Base-by-base conservation (phyloP, 2,329 filamentous ascomycete genomes). In the Nemania serpens region DNA sequence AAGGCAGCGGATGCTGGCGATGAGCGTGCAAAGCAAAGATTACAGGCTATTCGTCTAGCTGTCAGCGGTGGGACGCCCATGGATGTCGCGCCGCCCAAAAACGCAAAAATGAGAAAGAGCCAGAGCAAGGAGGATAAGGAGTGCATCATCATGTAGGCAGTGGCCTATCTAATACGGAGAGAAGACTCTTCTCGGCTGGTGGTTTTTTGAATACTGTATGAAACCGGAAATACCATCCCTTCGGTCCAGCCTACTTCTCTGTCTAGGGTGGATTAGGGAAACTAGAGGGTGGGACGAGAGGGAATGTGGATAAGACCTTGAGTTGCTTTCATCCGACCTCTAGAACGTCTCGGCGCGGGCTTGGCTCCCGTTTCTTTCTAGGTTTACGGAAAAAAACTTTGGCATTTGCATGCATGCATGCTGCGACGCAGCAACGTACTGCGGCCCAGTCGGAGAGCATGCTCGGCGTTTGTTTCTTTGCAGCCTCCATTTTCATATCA, bases 1-100 rank as follows among this genome's bases (percentile, higher is more conserved):
- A 91, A 91, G 76, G 95, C 95, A 5, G 94, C 95, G 15, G 94
- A 97, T 68, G 86, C 91, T 51, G 95, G 94, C 48, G 93, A 98
- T 71, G 91, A 95, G 70, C 87, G 93, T 59, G 95, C 95, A 52
- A 94, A 90, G 75, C 90, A 95, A 71, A 86, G 95, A 25, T 82
- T 99, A 55, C 87, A 90, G 18, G 91, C 93, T 42, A 99, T 99
- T 63, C 86, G 90, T 63, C 90, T 91, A 9, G 94, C 95, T 11
- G 90, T 93, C 33, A 85, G 81, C 70, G 61, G 83, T 22, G 82
- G 82, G 5, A 82, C 75, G 1, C 81, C 83, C 0, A 85, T 85
- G 82, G 83, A 85, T 9, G 82, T 84, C 13, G 82, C 76, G 12
- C 75, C 83, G n/a, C 77, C 82, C 5, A 78, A 80, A 34, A 79